Evolutionary conservation across 164 flowering plant genomes (phyloP).

Genomic region (Akebia trifoliata): DNA sequence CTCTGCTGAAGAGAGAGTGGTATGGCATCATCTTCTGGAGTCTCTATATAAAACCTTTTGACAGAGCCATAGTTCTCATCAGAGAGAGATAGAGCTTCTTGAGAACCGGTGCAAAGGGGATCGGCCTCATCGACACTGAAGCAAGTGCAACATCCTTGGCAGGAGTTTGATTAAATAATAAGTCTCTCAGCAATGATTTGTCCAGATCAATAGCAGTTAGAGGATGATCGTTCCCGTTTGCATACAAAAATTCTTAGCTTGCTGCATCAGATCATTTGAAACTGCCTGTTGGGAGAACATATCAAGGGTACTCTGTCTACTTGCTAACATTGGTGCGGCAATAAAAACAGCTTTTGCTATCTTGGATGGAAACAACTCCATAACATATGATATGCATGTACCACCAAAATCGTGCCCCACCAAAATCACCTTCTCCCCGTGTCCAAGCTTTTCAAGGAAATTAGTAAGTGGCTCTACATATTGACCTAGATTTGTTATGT

Average conservation of each 20-base stretch:
- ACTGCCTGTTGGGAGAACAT: too few relatives aligned
- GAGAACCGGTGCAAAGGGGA: too few relatives aligned
- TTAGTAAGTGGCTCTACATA: too few relatives aligned
- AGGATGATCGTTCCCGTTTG: slow-evolving; percentile 19
- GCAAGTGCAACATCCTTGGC: too few relatives aligned
- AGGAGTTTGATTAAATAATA: too few relatives aligned
- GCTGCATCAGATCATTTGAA: slow-evolving; percentile 60
- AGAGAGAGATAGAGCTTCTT: slow-evolving; percentile 44
- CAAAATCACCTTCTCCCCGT: too few relatives aligned
- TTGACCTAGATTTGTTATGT: slow-evolving; percentile 63
- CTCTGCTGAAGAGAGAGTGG: slow-evolving; percentile 52
- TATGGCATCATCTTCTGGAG: slow-evolving; percentile 69
- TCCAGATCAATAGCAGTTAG: too few relatives aligned
- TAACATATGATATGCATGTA: slow-evolving; percentile 66
- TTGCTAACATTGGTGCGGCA: too few relatives aligned
- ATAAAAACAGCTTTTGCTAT: slow-evolving; percentile 70
- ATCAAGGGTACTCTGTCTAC: too few relatives aligned
- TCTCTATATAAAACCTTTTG: slow-evolving; percentile 66
- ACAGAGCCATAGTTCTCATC: slow-evolving; percentile 66
- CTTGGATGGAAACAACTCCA: slow-evolving; percentile 67
- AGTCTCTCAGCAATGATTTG: too few relatives aligned
- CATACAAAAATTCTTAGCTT: slow-evolving; percentile 68
- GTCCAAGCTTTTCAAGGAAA: too few relatives aligned
- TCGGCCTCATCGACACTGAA: too few relatives aligned
- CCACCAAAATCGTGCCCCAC: slow-evolving; percentile 94